Base-by-base conservation (phyloP, 306 rosid genomes). In the Dalbergia oliveri region DNA sequence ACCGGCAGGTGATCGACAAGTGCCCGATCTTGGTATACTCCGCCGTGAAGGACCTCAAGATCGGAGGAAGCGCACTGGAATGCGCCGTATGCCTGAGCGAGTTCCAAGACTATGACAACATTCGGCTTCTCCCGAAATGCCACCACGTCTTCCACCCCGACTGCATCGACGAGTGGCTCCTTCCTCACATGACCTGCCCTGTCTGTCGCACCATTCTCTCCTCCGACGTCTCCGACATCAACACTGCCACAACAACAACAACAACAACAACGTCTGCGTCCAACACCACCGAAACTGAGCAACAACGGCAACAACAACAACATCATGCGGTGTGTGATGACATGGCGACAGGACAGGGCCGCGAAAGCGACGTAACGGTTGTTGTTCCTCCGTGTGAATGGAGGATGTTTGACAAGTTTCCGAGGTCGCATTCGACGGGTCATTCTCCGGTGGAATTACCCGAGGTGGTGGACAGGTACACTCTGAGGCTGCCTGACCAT, bases 41-140 rank as follows among this genome's bases (percentile, higher is more conserved):
- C 3, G 68, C 75, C 1, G 85, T 86, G 11, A 92, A 88, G 81
- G 86, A 82, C 5, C 86, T 80, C 43, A 73, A 74, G 41, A 81
- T 87, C 41, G 92, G 91, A 1, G 80, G 82, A 23, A 82, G 41
- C 0, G 59, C 83, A 9, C 76, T 85, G 1, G 91, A 88, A 16
- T 91, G 93, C 39, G 93, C 87, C 2, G 93, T 91, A 21, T 91
- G 95, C 73, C 61, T 91, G 44, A 56, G 45, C 77, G 90, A 91
- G 83, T 91, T 88, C 57, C 74, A 65, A 6, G 84, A 84, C 51
- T 11, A 4, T 34, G 88, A 90, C 33, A 85, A 82, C 18, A 84
- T 90, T 44, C 83, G 87, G 16, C 80, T 90, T 77, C 34, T 90
- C 3, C 91, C 91, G 7, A 71, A 67, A 69, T 87, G 92, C 31